Evolutionary conservation across 495 filamentous ascomycete genomes (phyloP), one percentile per base, ranked within the genome.

Genomic region (Hypoxylon lenormandii): DNA sequence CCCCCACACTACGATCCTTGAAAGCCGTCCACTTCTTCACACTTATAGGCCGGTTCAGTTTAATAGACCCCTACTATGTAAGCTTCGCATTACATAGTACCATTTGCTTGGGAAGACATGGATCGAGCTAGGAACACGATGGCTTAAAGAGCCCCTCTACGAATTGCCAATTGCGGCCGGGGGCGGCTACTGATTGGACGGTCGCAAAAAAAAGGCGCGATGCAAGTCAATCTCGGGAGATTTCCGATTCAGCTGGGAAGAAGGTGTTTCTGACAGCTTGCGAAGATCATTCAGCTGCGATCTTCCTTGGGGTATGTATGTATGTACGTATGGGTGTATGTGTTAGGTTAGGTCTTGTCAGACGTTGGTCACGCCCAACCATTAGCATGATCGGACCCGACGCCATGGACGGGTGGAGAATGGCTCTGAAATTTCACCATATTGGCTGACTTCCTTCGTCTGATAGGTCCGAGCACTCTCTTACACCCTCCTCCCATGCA

Each of bases 171-270:
- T 74, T 76, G 62, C 60, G 68, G 73, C 40, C 51, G 66, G 26
- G 33, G 45, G 62, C 18, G 33, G 26, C 47, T 33, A 72, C 40
- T 74, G 74, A 76, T 76, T 76, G 74, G 74, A 61, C 62, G n/a
- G 61, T 51, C 37, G 43, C 47, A 53, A 15, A 33, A 33, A 33
- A 54, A 43, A 60, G 55, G 63, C 70, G 57, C 47, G 66, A 68
- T 75, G 72, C 72, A 75, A 70, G 72, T 67, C 73, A 59, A 71
- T 70, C 59, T 61, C 60, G 68, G 60, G 63, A 53, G 52, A 47
- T 66, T 71, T 54, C 68, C 62, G 62, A 58, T 50, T 66, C 62
- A 71, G 62, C 52, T 71, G 49, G 33, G 33, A 21, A 42, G 23
- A 37, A 21, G 11, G 36, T 59, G 52, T 61, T 43, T 66, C 37